A percentile compares a stretch with the other conserved stretches of the same genome.
Conservation (phyloP, 2,329 filamentous ascomycete genomes). For the Escovopsis sp. region DNA sequence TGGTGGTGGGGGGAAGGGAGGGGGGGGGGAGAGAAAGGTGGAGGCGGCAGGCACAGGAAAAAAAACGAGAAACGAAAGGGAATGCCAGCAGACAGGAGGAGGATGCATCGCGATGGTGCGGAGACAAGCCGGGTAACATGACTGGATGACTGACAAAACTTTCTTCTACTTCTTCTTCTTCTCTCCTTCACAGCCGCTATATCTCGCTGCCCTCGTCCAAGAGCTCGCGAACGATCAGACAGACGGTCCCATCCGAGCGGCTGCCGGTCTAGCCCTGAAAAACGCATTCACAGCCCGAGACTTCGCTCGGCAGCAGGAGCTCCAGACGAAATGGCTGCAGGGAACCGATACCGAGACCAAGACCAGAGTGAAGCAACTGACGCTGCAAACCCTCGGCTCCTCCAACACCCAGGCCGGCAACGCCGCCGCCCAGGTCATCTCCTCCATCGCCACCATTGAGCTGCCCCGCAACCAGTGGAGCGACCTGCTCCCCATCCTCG, state of each 20-base stretch:
- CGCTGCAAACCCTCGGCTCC: conserved; percentile 75
- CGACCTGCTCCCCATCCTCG: conserved; percentile 75
- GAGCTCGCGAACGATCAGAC: conserved; percentile 86
- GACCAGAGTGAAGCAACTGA: conserved; percentile 72
- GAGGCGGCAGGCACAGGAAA: too few species aligned
- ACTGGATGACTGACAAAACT: conserved; percentile 10
- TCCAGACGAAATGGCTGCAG: conserved; percentile 87
- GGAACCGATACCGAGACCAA: conserved; percentile 72
- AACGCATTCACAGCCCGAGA: conserved; percentile 96
- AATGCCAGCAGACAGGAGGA: too few species aligned
- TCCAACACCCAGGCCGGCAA: conserved; percentile 70
- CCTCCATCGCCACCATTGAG: conserved; percentile 88
- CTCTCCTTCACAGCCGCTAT: conserved; percentile 53
- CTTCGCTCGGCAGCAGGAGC: conserved; percentile 68
- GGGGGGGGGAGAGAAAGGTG: too few species aligned
- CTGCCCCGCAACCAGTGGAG: conserved; percentile 86
- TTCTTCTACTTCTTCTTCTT: conserved; percentile 4
- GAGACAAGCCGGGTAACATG: neutral
- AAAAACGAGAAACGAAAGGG: too few species aligned
- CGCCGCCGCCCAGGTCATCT: conserved; percentile 87
- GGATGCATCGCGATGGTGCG: neutral
- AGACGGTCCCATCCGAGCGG: conserved; percentile 72
- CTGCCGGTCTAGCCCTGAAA: conserved; percentile 91
- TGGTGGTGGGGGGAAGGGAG: too few species aligned
- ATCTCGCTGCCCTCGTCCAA: conserved; percentile 82